phyloP scores from a whole-genome alignment of 441 rosid species.

The Euphorbia corollata region DNA sequence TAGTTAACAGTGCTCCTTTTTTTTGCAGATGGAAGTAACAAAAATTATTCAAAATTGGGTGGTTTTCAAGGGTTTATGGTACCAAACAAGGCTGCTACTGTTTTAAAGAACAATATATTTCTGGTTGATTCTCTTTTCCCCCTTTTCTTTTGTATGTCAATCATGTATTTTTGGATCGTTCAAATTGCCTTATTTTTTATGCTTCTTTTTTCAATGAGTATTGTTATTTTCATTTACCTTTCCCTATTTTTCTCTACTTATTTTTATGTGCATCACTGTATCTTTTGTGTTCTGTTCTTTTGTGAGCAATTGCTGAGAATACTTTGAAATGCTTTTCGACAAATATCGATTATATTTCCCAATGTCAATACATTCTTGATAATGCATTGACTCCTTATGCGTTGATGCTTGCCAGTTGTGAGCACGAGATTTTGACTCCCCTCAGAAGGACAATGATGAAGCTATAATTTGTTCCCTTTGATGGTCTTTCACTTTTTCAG shows the following conservation, averaged over 20 bases:
- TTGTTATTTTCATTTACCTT: no score
- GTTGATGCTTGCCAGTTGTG: constrained; percentile 98
- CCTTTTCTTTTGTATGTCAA: neutral
- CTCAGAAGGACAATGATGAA: no score
- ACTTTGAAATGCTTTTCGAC: constrained; percentile 84
- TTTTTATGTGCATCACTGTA: neutral
- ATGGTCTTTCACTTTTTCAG: no score
- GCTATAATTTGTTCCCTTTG: no score
- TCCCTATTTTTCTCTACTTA: neutral
- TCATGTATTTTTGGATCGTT: neutral
- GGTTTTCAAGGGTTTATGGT: constrained; percentile 31
- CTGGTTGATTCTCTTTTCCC: neutral
- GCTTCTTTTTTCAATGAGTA: neutral
- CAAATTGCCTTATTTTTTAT: neutral
- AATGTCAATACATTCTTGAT: constrained; percentile 97
- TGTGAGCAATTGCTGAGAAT: constrained; percentile 86
- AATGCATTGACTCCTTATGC: constrained; percentile 94
- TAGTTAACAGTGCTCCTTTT: neutral
- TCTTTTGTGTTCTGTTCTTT: neutral
- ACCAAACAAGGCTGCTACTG: constrained; percentile 29
- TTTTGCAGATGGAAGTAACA: constrained; percentile 13
- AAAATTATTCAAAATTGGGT: constrained; percentile 22
- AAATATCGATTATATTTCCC: constrained; percentile 83
- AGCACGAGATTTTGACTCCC: no score
- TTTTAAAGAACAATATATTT: constrained; percentile 34